A percentile compares a stretch with the other conserved stretches of the same genome.
phyloP scores from a whole-genome alignment of 2,329 filamentous ascomycete genomes.

The Aspergillus costaricaensis region DNA sequence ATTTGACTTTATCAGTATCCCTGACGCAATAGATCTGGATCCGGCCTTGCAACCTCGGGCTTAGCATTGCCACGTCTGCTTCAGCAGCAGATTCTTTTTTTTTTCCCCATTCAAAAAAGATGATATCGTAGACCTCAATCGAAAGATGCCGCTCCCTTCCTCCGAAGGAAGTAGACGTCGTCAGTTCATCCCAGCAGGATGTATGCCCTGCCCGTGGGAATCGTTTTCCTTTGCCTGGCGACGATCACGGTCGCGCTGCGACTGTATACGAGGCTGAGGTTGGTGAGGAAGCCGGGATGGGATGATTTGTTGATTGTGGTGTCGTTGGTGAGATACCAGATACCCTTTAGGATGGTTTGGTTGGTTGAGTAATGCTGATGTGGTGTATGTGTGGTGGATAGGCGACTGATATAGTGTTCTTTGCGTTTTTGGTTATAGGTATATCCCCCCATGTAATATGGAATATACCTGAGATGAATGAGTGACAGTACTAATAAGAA shows the following conservation, averaged over 20 bases:
- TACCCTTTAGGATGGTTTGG: not conserved
- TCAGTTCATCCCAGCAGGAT: slow-evolving; percentile 19
- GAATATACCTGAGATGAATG: not conserved
- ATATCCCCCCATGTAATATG: not conserved
- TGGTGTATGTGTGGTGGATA: not conserved
- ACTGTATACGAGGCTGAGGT: slow-evolving; percentile 25
- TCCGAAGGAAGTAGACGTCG: not conserved
- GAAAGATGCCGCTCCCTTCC: not conserved
- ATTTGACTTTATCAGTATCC: slow-evolving; percentile 1
- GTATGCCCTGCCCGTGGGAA: slow-evolving; percentile 24
- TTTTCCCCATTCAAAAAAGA: too few species aligned
- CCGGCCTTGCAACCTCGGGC: not conserved
- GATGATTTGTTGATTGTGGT: slow-evolving; percentile 30
- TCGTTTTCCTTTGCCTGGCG: slow-evolving; percentile 24
- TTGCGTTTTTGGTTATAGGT: slow-evolving; percentile 19
- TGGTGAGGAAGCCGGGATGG: slow-evolving; percentile 28
- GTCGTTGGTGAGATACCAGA: slow-evolving; percentile 22
- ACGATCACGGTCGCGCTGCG: slow-evolving; percentile 24
- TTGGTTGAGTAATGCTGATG: not conserved
- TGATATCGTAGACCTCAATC: too few species aligned
- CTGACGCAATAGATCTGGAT: slow-evolving; percentile 22
- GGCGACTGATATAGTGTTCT: slow-evolving; percentile 18
- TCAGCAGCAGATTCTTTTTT: too few species aligned
- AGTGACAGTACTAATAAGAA: slow-evolving; percentile 6
- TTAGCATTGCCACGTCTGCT: not conserved